These are phyloP conservation scores for Canavalia ensiformis DNA, from an alignment of 306 rosid genomes.

Conservation along the genomic window DNA sequence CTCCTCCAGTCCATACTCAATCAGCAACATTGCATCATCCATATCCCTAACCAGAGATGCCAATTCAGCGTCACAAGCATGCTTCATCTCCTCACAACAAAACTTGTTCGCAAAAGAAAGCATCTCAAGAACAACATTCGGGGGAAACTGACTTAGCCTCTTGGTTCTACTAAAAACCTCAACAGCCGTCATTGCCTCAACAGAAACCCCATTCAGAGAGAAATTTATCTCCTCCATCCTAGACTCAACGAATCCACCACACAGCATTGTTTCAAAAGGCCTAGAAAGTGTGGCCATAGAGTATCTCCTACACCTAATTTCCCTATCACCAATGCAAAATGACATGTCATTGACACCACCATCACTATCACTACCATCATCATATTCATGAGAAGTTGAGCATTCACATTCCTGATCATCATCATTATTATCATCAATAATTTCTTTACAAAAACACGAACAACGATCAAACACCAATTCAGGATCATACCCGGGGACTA, in stretches of 20 bases:
- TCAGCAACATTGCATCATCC: constrained; percentile 67
- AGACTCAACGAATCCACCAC: constrained; percentile 74
- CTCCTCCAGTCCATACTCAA: constrained; percentile 88
- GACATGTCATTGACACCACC: constrained; percentile 56
- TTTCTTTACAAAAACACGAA: constrained; percentile 3
- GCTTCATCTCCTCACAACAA: constrained; percentile 90
- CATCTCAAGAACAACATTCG: constrained; percentile 69
- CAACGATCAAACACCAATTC: constrained; percentile 73
- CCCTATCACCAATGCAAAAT: constrained; percentile 70
- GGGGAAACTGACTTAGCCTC: constrained; percentile 55
- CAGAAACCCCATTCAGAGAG: constrained; percentile 67
- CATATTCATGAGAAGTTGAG: constrained; percentile 57
- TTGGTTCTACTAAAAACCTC: constrained; percentile 80
- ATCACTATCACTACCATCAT: constrained; percentile 11
- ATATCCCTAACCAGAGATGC: constrained; percentile 72
- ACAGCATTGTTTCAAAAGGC: constrained; percentile 81
- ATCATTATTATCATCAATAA: constrained; percentile 59
- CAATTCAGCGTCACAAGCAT: constrained; percentile 73
- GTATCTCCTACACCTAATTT: constrained; percentile 72
- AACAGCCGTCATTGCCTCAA: constrained; percentile 72
- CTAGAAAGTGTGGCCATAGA: constrained; percentile 71
- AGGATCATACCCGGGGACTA: constrained; percentile 71
- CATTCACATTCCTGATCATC: background rate
- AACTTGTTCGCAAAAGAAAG: constrained; percentile 72
- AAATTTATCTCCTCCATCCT: constrained; percentile 79